Percentiles rank a stretch among this genome's conserved stretches.
These are phyloP conservation scores for Melocanna baccifera DNA, from an alignment of 176 grass and related monocot genomes.

Conservation along the genomic window DNA sequence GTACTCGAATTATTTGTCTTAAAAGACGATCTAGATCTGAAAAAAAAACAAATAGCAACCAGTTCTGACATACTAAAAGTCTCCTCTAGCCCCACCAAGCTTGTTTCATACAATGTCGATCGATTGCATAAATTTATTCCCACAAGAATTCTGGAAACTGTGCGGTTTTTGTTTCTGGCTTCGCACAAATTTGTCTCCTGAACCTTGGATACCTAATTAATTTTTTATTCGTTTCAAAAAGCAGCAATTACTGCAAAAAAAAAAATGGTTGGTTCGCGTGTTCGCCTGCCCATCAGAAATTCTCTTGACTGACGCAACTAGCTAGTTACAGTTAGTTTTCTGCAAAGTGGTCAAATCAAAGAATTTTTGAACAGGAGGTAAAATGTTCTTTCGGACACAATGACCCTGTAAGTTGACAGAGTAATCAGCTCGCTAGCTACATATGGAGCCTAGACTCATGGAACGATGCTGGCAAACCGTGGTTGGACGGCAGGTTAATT, in stretches of 20 bases:
- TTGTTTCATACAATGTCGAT: neutral
- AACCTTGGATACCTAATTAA: neutral
- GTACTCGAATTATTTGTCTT: neutral
- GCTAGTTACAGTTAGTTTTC: neutral
- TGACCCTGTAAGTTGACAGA: neutral
- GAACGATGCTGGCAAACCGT: neutral
- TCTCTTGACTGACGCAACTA: neutral
- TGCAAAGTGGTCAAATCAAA: neutral
- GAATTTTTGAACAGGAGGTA: neutral
- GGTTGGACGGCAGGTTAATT: constrained; percentile 2
- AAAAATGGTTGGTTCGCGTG: neutral
- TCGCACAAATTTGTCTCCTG: neutral
- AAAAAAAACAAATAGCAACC: neutral
- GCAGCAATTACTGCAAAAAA: neutral
- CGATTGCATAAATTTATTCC: neutral
- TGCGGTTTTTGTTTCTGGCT: neutral
- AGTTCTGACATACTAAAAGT: neutral
- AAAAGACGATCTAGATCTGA: neutral
- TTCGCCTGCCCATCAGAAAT: neutral
- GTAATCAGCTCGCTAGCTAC: neutral
- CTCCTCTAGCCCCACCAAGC: neutral
- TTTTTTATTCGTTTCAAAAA: neutral
- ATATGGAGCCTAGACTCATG: neutral
- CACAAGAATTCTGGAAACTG: neutral
- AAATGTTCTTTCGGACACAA: neutral